Evolutionary conservation across 2,329 filamentous ascomycete genomes (phyloP).

Genomic region (Ilyonectria sp.): DNA sequence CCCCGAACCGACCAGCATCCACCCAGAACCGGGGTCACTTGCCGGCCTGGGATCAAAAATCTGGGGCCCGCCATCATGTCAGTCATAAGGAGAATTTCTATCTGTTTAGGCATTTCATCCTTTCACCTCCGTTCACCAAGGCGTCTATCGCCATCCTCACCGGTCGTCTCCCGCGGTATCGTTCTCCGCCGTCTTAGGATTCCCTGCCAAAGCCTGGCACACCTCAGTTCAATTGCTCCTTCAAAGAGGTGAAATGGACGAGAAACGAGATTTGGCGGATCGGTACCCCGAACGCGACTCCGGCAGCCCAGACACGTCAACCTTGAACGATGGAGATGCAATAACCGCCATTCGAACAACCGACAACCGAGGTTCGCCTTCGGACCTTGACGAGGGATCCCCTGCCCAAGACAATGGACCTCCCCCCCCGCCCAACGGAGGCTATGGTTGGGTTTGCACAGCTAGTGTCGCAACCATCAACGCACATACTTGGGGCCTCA

Average conservation of each 20-base stretch:
- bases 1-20: slow-evolving; percentile 9
- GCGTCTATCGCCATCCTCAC: background rate
- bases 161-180: background rate
- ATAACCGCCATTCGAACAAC: slow-evolving; percentile 35
- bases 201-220: background rate
- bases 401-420: slow-evolving; percentile 36
- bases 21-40: slow-evolving; percentile 30
- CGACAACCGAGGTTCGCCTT: slow-evolving; percentile 18
- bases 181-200: background rate
- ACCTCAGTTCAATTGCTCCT: background rate
- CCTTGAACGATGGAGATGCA: slow-evolving; percentile 41
- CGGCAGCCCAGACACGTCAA: slow-evolving; percentile 39
- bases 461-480: slow-evolving; percentile 67
- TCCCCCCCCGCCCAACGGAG: slow-evolving; percentile 68
- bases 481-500: slow-evolving; percentile 82
- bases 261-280: slow-evolving; percentile 35
- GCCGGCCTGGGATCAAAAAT: slow-evolving; percentile 27
- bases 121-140: background rate
- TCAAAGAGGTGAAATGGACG: slow-evolving; percentile 32
- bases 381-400: slow-evolving; percentile 32
- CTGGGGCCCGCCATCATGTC: slow-evolving; percentile 14
- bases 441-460: slow-evolving; percentile 67
- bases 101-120: background rate
- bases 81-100: slow-evolving; percentile 17
- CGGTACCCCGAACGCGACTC: slow-evolving; percentile 30